Evolutionary conservation across 2,329 filamentous ascomycete species (phyloP), one percentile per base, ranked within the genome.

Genomic region (Xylariomycetidae sp.): DNA sequence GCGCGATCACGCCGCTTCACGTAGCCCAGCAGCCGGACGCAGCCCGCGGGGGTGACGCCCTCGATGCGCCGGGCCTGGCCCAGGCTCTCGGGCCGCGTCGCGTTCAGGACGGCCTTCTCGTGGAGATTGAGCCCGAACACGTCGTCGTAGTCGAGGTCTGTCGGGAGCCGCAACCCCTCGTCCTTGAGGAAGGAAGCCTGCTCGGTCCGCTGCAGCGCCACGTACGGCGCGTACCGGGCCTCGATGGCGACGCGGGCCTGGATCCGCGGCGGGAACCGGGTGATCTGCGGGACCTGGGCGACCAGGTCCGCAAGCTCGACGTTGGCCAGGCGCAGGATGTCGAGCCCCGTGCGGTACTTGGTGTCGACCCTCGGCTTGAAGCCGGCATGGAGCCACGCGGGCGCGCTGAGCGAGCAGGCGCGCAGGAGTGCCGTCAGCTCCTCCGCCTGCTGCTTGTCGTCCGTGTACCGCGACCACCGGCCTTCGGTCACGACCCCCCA

Each of bases 11-110:
- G 56, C 3, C 62, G 64, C 45, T 66, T 67, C n/a, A 88, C 79
- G 54, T 76, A 74, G 16, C 67, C 69, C 37, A 90, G 59, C 41
- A 92, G 54, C 34, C 76, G 62, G 27, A 82, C 52, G 37, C 72
- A 72, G 0, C 75, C 78, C 0, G 73, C 66, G 1, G 79, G 77
- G 14, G 78, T 82, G 41, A 83, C 67, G 4, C 90, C 90, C 60
- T 98, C 92, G 9, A 96, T 77, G 11, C 92, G 69, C 30, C 88
- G 72, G 19, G 90, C 90, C 71, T 96, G 92, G 0, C 87, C 90
- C 15, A 98, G 69, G 40, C 78, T 94, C 61, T 94, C 87, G 0
- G 92, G 92, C 32, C 77, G 68, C 2, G 87, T 84, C 3, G 69
- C 65, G 38, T 75, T 72, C 22, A 98, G 67, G 4, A 82, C 72